Percentiles rank a stretch among this genome's conserved stretches.
Conservation (phyloP, 139 green algal genomes). For the Chlorella sp. region DNA sequence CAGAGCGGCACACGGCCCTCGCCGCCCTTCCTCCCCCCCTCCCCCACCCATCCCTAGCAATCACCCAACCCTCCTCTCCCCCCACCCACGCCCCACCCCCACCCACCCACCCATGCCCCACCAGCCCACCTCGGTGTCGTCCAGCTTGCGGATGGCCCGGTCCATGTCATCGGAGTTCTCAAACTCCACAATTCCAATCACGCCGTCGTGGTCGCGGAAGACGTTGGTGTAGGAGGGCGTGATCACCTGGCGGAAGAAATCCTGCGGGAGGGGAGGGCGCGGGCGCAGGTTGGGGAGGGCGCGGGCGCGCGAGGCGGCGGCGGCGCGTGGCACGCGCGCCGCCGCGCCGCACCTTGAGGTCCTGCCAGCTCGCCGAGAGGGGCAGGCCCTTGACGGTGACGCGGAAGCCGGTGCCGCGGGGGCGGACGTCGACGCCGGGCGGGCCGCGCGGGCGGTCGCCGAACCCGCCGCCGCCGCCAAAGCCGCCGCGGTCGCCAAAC, state of each 20-base stretch:
- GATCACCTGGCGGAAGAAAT: constrained; percentile 67
- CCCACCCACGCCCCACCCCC: too few species aligned
- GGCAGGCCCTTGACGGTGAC: constrained; percentile 82
- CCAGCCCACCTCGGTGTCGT: constrained; percentile 82
- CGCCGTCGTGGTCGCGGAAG: constrained; percentile 50
- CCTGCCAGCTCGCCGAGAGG: constrained; percentile 87
- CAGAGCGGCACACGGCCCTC: too few species aligned
- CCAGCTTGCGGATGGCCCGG: constrained; percentile 61
- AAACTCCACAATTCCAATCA: constrained; percentile 72
- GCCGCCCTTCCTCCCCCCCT: too few species aligned
- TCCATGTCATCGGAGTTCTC: constrained; percentile 59
- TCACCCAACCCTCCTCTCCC: too few species aligned
- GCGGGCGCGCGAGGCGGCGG: too few species aligned
- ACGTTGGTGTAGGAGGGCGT: constrained; percentile 79
- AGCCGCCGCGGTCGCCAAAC: too few species aligned
- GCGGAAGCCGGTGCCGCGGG: constrained; percentile 61
- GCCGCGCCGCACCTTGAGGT: constrained; percentile 80
- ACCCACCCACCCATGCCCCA: too few species aligned
- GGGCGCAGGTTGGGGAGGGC: not conserved
- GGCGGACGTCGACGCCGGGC: constrained; percentile 15
- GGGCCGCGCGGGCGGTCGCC: constrained; percentile 10
- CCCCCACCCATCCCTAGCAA: too few species aligned
- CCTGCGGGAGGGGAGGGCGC: constrained; percentile 36
- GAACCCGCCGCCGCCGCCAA: constrained; percentile 17
- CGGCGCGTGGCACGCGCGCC: too few species aligned